These are phyloP conservation scores for Sinapis alba DNA, from an alignment of 441 rosid genomes.

Conservation along the genomic window DNA sequence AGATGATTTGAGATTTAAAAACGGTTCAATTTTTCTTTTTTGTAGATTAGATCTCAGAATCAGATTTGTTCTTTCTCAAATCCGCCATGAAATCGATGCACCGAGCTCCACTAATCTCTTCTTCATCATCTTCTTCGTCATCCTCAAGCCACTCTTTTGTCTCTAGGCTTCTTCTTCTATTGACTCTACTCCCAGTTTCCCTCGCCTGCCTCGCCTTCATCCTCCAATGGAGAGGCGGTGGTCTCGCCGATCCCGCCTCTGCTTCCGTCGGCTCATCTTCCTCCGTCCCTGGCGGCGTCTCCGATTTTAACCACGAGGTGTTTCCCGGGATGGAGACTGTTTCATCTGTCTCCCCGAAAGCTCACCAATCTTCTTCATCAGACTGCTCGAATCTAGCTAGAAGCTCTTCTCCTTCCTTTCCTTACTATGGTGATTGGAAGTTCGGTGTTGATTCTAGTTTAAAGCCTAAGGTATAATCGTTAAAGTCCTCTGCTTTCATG, in stretches of 20 bases:
- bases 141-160: slow-evolving; percentile 51
- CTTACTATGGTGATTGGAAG: slow-evolving; percentile 85
- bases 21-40: neutral
- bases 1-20: slow-evolving; percentile 13
- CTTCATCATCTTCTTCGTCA: slow-evolving; percentile 42
- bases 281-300: slow-evolving; percentile 67
- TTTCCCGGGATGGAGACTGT: slow-evolving; percentile 94
- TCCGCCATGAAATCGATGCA: slow-evolving; percentile 60
- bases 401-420: slow-evolving; percentile 84
- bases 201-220: slow-evolving; percentile 84
- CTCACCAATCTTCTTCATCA: slow-evolving; percentile 54
- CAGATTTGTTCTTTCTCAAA: neutral
- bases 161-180: slow-evolving; percentile 75
- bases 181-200: slow-evolving; percentile 83
- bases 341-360: slow-evolving; percentile 60
- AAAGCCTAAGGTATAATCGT: slow-evolving; percentile 66
- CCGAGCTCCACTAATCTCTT: slow-evolving; percentile 49
- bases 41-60: slow-evolving; percentile 31
- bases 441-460: slow-evolving; percentile 63
- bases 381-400: slow-evolving; percentile 69
- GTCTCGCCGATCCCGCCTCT: slow-evolving; percentile 62
- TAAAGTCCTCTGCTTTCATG: neutral
- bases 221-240: slow-evolving; percentile 92
- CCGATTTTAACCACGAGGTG: slow-evolving; percentile 66
- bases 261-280: slow-evolving; percentile 50